Conservation (phyloP, 768 basidiomycete species). For the Rhizopogon vinicolor region DNA sequence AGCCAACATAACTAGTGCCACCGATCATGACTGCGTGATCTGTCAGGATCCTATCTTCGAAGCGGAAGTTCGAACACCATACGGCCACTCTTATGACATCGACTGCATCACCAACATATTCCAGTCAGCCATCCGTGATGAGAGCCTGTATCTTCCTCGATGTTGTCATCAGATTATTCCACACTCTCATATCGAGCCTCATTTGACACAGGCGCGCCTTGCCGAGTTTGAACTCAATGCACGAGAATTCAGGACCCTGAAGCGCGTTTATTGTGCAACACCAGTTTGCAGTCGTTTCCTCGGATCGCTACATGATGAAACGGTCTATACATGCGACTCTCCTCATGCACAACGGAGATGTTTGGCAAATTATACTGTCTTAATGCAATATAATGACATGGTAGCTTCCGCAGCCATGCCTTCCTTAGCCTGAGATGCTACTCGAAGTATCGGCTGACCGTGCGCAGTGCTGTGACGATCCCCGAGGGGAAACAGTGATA, state of each 20-base stretch:
- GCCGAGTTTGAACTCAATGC: conserved; percentile 20
- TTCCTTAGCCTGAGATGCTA: no score
- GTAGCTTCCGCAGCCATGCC: no score
- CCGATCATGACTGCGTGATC: conserved; percentile 29
- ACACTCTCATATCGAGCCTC: conserved; percentile 14
- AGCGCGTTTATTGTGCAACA: conserved; percentile 33
- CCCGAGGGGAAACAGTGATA: no score
- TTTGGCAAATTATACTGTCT: conserved; percentile 12
- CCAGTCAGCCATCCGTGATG: conserved; percentile 29
- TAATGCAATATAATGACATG: no score
- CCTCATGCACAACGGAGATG: conserved; percentile 14
- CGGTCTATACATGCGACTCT: conserved; percentile 16
- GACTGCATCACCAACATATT: conserved; percentile 30
- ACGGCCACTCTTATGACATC: conserved; percentile 31
- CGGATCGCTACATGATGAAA: conserved; percentile 21
- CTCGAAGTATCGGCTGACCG: no score
- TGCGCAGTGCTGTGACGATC: no score
- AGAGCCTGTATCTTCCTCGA: conserved; percentile 35
- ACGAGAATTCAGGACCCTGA: conserved; percentile 26
- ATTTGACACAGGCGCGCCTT: conserved; percentile 18
- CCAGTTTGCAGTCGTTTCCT: conserved; percentile 31
- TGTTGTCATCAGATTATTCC: conserved; percentile 32
- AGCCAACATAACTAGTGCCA: conserved; percentile 4
- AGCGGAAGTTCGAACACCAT: conserved; percentile 23
- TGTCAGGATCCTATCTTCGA: conserved; percentile 29